phyloP scores from a whole-genome alignment of 2,329 filamentous ascomycete species.

The Pestalotiopsis sp. region DNA sequence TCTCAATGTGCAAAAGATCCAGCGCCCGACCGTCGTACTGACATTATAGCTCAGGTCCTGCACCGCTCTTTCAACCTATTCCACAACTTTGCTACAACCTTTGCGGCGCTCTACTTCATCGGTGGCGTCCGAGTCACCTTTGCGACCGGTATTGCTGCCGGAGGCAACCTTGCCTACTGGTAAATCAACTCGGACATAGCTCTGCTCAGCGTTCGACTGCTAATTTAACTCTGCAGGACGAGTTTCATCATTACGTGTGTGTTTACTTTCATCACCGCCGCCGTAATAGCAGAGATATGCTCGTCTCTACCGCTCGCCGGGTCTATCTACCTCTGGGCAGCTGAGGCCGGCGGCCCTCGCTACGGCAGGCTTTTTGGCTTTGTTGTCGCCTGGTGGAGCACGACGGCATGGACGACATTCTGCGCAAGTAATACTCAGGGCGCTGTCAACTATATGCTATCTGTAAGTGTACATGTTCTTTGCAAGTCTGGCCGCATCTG shows the following conservation, averaged over 20 bases:
- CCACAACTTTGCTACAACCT: constrained; percentile 62
- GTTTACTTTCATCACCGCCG: constrained; percentile 63
- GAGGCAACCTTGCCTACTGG: constrained; percentile 64
- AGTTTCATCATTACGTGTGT: constrained; percentile 62
- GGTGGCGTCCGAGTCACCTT: constrained; percentile 63
- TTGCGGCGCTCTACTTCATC: constrained; percentile 63
- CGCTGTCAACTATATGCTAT: constrained; percentile 55
- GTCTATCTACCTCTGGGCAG: constrained; percentile 65
- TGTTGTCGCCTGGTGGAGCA: constrained; percentile 67
- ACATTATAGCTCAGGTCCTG: constrained; percentile 44
- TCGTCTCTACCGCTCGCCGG: constrained; percentile 61
- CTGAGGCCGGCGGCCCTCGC: constrained; percentile 56
- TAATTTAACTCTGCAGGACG: constrained; percentile 42
- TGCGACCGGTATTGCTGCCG: constrained; percentile 63
- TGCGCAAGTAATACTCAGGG: constrained; percentile 56
- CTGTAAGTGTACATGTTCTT: constrained; percentile 34
- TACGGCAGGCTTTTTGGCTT: constrained; percentile 61
- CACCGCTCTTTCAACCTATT: constrained; percentile 59
- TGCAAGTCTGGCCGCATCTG: not conserved
- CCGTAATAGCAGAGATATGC: constrained; percentile 62
- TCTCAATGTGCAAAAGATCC: constrained; percentile 1
- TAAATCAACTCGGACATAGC: constrained; percentile 24
- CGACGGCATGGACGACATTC: constrained; percentile 63
- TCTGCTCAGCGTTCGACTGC: not conserved
- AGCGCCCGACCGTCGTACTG: constrained; percentile 17